Evolutionary conservation across 2,329 filamentous ascomycete species (phyloP).

Genomic region (Alternaria sp.): DNA sequence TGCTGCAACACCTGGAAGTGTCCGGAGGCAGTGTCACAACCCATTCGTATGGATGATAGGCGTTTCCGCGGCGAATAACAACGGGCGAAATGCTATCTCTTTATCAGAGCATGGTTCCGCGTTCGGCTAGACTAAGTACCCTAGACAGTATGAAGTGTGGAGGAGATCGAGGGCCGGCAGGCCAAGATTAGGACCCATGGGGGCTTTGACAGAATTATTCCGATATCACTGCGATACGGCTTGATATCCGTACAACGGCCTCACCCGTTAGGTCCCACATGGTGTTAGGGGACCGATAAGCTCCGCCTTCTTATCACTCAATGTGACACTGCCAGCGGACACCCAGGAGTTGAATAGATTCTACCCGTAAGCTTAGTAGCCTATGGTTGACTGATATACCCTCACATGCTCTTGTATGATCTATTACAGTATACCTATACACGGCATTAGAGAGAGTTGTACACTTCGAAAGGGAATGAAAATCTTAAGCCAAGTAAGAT

Average conservation of each 20-base stretch:
- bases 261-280: slow-evolving; percentile 8
- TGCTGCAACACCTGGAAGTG: slow-evolving; percentile 3
- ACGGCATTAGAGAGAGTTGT: background rate
- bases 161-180: slow-evolving; percentile 8
- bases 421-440: background rate
- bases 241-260: slow-evolving; percentile 24
- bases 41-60: slow-evolving; percentile 19
- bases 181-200: slow-evolving; percentile 1
- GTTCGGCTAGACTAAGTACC: slow-evolving; percentile 14
- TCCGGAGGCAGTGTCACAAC: slow-evolving; percentile 1
- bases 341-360: background rate
- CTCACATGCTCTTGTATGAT: background rate
- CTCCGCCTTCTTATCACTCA: background rate
- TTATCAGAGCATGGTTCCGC: slow-evolving; percentile 19
- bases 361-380: background rate
- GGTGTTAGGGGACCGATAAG: slow-evolving; percentile 9
- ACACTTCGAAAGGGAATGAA: background rate
- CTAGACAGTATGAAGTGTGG: slow-evolving; percentile 12
- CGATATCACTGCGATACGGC: slow-evolving; percentile 15
- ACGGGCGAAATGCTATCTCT: slow-evolving; percentile 16
- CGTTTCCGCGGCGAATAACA: slow-evolving; percentile 22
- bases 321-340: background rate
- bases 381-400: background rate
- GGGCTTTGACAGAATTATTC: slow-evolving; percentile 9
- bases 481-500: background rate